Percentiles rank a stretch among this genome's conserved stretches.
Conservation (phyloP, 441 rosid species). For the Erysimum cheiri region DNA sequence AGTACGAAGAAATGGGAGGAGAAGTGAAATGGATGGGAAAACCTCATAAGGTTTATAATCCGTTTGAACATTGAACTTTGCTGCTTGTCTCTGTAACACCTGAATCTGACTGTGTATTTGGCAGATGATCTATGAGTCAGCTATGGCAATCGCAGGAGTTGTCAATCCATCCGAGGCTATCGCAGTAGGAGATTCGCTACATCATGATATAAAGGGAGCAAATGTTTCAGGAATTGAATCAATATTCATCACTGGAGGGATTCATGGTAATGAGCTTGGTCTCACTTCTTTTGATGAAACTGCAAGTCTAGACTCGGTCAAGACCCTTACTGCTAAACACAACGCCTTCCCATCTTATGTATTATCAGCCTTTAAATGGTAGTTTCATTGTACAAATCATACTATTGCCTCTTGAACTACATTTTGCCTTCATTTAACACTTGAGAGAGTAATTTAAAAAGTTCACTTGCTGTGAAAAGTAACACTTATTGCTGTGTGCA, state of each 20-base stretch:
- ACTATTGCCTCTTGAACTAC: slow-evolving; percentile 5
- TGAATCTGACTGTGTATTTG: slow-evolving; percentile 11
- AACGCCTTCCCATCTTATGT: slow-evolving; percentile 73
- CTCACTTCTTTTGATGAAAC: slow-evolving; percentile 62
- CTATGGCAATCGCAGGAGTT: slow-evolving; percentile 69
- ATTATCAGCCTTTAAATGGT: slow-evolving; percentile 86
- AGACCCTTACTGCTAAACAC: slow-evolving; percentile 62
- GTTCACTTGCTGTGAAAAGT: background rate
- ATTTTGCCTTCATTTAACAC: background rate
- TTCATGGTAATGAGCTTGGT: slow-evolving; percentile 84
- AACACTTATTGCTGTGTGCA: slow-evolving; percentile 19
- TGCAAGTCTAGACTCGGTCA: slow-evolving; percentile 63
- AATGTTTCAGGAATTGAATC: slow-evolving; percentile 82
- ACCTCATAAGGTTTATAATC: slow-evolving; percentile 62
- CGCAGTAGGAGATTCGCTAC: slow-evolving; percentile 91
- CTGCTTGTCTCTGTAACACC: slow-evolving; percentile 2
- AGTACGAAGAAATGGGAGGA: slow-evolving; percentile 87
- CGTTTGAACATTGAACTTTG: slow-evolving; percentile 34
- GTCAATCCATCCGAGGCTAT: slow-evolving; percentile 62
- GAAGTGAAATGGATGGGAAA: slow-evolving; percentile 98
- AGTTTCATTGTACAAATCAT: slow-evolving; percentile 38
- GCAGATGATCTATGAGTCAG: slow-evolving; percentile 86
- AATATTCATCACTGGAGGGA: slow-evolving; percentile 72
- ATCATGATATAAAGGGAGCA: slow-evolving; percentile 90
- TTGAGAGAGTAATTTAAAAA: background rate